Percentiles rank a stretch among this genome's conserved stretches.
Evolutionary conservation across 805 yeast genomes (phyloP).

Genomic region (Kodamaea lidongshanica): DNA sequence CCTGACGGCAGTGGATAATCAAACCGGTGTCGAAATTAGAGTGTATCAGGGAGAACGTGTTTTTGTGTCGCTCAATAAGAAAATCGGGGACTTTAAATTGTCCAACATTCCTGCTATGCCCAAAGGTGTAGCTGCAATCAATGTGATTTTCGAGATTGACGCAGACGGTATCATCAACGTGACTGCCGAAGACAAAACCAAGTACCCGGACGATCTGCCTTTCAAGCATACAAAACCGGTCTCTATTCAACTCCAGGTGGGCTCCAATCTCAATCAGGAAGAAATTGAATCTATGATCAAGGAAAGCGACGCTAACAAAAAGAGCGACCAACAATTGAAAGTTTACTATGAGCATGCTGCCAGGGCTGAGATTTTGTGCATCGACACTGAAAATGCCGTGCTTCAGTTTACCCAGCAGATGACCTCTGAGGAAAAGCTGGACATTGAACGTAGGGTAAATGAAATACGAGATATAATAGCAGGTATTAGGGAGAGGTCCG

Average conservation of each 20-base stretch:
- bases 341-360: constrained; percentile 68
- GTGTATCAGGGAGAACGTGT: constrained; percentile 81
- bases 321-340: constrained; percentile 52
- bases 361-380: constrained; percentile 69
- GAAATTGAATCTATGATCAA: constrained; percentile 59
- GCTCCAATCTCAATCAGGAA: constrained; percentile 52
- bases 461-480: constrained; percentile 23
- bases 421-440: constrained; percentile 42
- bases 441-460: constrained; percentile 15
- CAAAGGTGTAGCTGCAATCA: constrained; percentile 75
- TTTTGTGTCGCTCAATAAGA: constrained; percentile 67
- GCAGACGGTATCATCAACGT: constrained; percentile 70
- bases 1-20: constrained; percentile 80
- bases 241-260: constrained; percentile 43
- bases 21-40: constrained; percentile 74
- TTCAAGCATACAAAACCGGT: constrained; percentile 46
- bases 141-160: constrained; percentile 71
- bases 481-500: constrained; percentile 34
- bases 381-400: constrained; percentile 85
- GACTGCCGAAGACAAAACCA: constrained; percentile 49
- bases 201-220: constrained; percentile 30
- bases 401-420: constrained; percentile 55
- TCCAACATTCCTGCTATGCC: constrained; percentile 70
- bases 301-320: constrained; percentile 61
- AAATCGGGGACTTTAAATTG: constrained; percentile 69